A percentile compares a stretch with the other conserved stretches of the same genome.
Conservation (phyloP, 768 basidiomycete species). For the Suillus decipiens region DNA sequence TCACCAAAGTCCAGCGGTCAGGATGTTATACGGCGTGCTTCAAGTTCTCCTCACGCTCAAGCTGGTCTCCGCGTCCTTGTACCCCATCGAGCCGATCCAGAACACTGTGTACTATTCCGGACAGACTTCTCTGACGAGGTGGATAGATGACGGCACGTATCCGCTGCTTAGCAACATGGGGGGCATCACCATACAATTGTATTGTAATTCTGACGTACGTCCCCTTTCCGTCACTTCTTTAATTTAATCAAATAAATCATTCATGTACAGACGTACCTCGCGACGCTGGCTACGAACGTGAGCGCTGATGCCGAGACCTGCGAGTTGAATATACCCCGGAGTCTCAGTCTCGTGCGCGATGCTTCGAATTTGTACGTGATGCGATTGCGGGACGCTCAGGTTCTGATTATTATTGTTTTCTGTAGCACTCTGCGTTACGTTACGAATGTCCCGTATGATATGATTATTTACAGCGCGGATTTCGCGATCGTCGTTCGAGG, state of each 20-base stretch:
- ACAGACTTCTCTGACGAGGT: slow-evolving; percentile 42
- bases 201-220: slow-evolving; percentile 44
- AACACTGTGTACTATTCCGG: slow-evolving; percentile 48
- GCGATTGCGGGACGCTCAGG: background rate
- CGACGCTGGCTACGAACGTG: slow-evolving; percentile 46
- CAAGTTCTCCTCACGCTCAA: too few species aligned
- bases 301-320: slow-evolving; percentile 31
- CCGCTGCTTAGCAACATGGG: slow-evolving; percentile 48
- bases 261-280: slow-evolving; percentile 39
- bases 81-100: slow-evolving; percentile 51
- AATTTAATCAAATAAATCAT: too few species aligned
- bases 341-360: slow-evolving; percentile 23
- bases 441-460: slow-evolving; percentile 23
- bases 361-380: slow-evolving; percentile 36
- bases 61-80: slow-evolving; percentile 39
- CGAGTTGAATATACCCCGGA: slow-evolving; percentile 32
- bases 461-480: slow-evolving; percentile 50
- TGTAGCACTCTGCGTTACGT: slow-evolving; percentile 33
- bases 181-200: slow-evolving; percentile 47
- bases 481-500: slow-evolving; percentile 39
- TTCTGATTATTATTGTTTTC: too few species aligned
- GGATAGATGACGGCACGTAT: slow-evolving; percentile 48
- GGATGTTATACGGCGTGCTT: slow-evolving; percentile 11
- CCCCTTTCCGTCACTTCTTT: too few species aligned
- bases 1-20: background rate